Evolutionary conservation across 2,329 filamentous ascomycete species (phyloP).

Genomic region (Neonectria magnoliae): DNA sequence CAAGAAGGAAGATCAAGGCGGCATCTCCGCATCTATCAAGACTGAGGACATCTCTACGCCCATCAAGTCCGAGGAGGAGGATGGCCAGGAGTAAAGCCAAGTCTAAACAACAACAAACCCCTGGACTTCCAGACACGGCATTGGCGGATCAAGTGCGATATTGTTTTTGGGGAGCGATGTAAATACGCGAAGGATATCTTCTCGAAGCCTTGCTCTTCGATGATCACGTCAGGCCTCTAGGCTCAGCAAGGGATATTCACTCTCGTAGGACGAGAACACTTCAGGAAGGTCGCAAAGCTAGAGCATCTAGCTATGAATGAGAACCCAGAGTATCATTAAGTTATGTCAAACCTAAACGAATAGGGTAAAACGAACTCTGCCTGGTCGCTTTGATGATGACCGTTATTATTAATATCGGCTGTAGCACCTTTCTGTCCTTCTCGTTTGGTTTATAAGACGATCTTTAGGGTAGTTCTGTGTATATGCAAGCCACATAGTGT

Average conservation of each 20-base stretch:
- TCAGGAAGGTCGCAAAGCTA: background rate
- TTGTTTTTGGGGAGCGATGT: background rate
- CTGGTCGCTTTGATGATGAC: background rate
- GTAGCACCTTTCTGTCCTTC: background rate
- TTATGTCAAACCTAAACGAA: background rate
- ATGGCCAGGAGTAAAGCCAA: background rate
- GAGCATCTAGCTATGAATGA: background rate
- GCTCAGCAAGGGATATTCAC: background rate
- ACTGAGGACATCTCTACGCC: constrained; percentile 13
- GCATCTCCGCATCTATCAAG: background rate
- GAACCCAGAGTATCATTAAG: background rate
- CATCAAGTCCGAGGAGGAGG: background rate
- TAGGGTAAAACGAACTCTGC: too few relatives aligned
- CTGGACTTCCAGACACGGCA: background rate
- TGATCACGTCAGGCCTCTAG: background rate
- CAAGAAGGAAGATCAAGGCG: constrained; percentile 29
- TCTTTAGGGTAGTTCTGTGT: background rate
- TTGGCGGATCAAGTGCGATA: background rate
- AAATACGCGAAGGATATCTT: background rate
- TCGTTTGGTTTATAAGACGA: background rate
- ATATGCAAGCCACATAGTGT: background rate
- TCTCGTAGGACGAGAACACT: background rate
- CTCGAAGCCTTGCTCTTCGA: background rate
- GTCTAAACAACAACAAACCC: background rate
- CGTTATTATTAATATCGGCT: background rate